Evolutionary conservation across 2,329 filamentous ascomycete genomes (phyloP), one percentile per base, ranked within the genome.

Genomic region (Alternaria triticimaculans): DNA sequence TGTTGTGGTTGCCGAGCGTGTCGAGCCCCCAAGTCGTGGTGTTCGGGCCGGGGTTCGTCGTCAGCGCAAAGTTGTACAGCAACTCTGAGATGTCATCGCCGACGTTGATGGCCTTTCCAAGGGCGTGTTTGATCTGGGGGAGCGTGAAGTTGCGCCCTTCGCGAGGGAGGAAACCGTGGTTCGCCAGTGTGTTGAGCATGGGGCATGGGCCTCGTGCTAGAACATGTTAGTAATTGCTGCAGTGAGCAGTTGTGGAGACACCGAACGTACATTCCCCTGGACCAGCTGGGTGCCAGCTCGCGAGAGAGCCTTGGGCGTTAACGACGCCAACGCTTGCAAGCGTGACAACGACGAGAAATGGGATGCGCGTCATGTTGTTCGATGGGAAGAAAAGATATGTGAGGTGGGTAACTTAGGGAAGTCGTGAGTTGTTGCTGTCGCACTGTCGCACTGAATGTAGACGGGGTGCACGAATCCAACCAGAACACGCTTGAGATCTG

Each of bases 1-100:
- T 68, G 59, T 83, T 81, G 71, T 85, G 83, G 2, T 72, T 75
- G 55, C 79, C 80, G 9, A 85, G 76, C 6, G 84, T 72, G 41
- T 84, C 76, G 1, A 68, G 41, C 0, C 58, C 61, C 26, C 55
- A 70, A 6, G 55, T 64, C 6, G 56, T 61, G 5, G 56, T 55
- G 26, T 65, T 64, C 1, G 37, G 49, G 18, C 46, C 55, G 2
- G 63, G 57, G 53, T 66, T 69, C 14, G 62, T 64, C 4, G 33
- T 58, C 2, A 64, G 37, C 6, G 64, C 66, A 6, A 54, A 48
- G 9, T 43, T 55, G 46, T 62, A 60, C 6, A 65, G 30, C 15
- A 62, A 25, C 30, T 50, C 28, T 10, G 15, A n/a, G 51, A 50
- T 15, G 21, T 51, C 43, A n/a, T 54, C 60, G 23, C 28, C 50